Conservation (phyloP, 805 yeast genomes). For the Jamesozyma spencerorum region DNA sequence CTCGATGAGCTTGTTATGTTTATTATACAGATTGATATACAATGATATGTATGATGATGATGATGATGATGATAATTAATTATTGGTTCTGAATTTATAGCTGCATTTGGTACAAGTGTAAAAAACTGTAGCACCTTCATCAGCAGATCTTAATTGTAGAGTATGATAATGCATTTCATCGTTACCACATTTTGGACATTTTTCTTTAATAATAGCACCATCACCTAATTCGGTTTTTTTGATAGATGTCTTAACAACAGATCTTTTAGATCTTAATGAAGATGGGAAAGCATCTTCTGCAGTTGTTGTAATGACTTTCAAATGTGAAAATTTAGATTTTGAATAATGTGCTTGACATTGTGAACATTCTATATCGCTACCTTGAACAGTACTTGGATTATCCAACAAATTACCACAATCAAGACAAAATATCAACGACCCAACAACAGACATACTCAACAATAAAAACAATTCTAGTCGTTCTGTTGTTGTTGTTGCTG, state of each 20-base stretch:
- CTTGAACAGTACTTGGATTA: conserved; percentile 38
- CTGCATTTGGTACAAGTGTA: conserved; percentile 93
- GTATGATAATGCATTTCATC: conserved; percentile 98
- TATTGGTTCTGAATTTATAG: conserved; percentile 89
- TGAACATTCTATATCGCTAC: conserved; percentile 45
- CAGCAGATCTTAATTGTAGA: conserved; percentile 92
- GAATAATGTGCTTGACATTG: conserved; percentile 36
- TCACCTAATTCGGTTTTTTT: conserved; percentile 74
- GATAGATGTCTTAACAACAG: conserved; percentile 82
- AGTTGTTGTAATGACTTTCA: conserved; percentile 80
- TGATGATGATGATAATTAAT: conserved; percentile 32
- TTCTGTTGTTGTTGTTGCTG: no score
- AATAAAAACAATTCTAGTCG: no score
- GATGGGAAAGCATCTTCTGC: conserved; percentile 94
- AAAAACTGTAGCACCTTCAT: conserved; percentile 98
- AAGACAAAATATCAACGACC: conserved; percentile 86
- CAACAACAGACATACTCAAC: conserved; percentile 98
- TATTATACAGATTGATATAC: no score
- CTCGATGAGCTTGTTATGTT: no score
- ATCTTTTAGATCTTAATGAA: conserved; percentile 63
- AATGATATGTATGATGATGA: no score
- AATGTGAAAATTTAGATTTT: conserved; percentile 49
- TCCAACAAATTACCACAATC: conserved; percentile 89
- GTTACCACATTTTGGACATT: conserved; percentile 96
- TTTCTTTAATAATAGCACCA: conserved; percentile 95